Conservation (phyloP, 169 alveolate genomes). For the Haemoproteus tartakovskyi region DNA sequence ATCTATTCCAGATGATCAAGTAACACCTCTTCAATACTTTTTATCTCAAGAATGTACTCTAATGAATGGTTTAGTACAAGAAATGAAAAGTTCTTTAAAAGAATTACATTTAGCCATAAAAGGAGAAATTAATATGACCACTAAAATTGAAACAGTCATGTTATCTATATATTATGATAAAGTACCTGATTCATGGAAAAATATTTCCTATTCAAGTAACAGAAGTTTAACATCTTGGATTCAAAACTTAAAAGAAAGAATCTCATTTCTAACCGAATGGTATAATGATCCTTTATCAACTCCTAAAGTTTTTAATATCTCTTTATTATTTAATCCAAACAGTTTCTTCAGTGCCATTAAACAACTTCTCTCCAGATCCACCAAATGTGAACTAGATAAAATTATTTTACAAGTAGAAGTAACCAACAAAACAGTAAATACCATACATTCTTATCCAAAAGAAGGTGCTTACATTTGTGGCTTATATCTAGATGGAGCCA, state of each 20-base stretch:
- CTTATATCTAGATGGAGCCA: conserved; percentile 88
- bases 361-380: conserved; percentile 90
- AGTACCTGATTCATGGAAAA: conserved; percentile 90
- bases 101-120: conserved; percentile 91
- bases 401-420: conserved; percentile 91
- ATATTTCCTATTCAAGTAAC: conserved; percentile 90
- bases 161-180: conserved; percentile 83
- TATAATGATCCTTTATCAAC: conserved; percentile 88
- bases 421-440: conserved; percentile 87
- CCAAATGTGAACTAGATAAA: conserved; percentile 89
- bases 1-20: conserved; percentile 86
- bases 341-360: conserved; percentile 96
- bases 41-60: conserved; percentile 56
- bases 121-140: conserved; percentile 93
- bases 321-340: conserved; percentile 92
- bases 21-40: conserved; percentile 80
- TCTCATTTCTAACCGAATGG: conserved; percentile 89
- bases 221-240: conserved; percentile 93
- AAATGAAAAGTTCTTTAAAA: conserved; percentile 74
- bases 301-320: conserved; percentile 89
- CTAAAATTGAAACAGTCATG: conserved; percentile 87
- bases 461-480: conserved; percentile 90
- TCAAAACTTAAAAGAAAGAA: conserved; percentile 86
- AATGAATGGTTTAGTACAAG: conserved; percentile 20
- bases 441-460: conserved; percentile 85